Evolutionary conservation across 306 rosid genomes (phyloP).

Genomic region (Urtica urens): DNA sequence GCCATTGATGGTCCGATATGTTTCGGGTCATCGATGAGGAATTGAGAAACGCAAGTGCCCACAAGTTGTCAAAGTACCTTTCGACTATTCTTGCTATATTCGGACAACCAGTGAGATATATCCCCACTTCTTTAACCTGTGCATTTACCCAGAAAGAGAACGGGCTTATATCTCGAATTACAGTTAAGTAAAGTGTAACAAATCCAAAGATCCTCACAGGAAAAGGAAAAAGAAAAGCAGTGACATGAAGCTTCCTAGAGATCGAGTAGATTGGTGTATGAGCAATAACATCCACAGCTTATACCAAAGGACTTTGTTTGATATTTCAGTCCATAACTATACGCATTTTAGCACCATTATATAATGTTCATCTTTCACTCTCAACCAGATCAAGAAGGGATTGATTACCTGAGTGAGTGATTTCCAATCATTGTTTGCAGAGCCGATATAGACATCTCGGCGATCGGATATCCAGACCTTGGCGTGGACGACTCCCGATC

Average conservation of each 20-base stretch:
- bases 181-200: too few species aligned
- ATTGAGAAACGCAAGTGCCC: slow-evolving; percentile 58
- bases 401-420: slow-evolving; percentile 70
- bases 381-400: background rate
- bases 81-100: slow-evolving; percentile 52
- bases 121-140: slow-evolving; percentile 90
- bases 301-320: too few species aligned
- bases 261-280: too few species aligned
- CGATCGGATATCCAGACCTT: slow-evolving; percentile 91
- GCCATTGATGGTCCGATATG: slow-evolving; percentile 72
- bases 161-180: too few species aligned
- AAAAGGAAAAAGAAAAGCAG: background rate
- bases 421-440: slow-evolving; percentile 97
- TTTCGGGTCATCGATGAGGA: slow-evolving; percentile 47
- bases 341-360: too few species aligned
- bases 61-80: slow-evolving; percentile 63
- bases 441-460: slow-evolving; percentile 66
- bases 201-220: background rate
- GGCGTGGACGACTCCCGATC: slow-evolving; percentile 83
- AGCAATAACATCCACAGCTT: too few species aligned
- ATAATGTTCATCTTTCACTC: background rate
- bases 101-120: slow-evolving; percentile 68
- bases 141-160: too few species aligned
- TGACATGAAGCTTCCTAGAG: background rate
- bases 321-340: background rate